Percentiles rank a stretch among this genome's conserved stretches.
Evolutionary conservation across 129 eudicot genomes (phyloP).

Genomic region (Saussurea involucrata): DNA sequence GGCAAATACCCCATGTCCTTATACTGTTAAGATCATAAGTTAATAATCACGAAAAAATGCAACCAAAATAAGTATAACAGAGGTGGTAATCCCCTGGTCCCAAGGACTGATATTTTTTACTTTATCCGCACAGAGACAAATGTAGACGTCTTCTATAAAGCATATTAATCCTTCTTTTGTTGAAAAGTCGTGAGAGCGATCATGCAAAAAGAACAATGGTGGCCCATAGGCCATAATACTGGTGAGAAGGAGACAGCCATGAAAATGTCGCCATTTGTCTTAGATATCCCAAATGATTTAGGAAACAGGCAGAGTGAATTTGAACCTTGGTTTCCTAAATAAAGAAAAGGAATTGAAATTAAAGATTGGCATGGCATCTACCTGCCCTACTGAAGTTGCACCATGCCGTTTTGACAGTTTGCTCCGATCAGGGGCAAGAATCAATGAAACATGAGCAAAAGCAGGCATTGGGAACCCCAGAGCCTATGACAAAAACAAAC

Average conservation of each 20-base stretch:
- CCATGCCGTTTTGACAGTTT: constrained; percentile 97
- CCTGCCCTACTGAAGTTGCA: constrained; percentile 99
- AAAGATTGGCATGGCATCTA: constrained; percentile 21
- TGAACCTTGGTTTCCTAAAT: neutral
- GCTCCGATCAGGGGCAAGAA: constrained; percentile 98
- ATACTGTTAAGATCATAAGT: neutral
- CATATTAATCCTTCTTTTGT: neutral
- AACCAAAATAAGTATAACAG: neutral
- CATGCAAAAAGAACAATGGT: neutral
- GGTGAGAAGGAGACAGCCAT: neutral
- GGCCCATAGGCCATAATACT: neutral
- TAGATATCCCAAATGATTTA: neutral
- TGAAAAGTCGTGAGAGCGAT: neutral
- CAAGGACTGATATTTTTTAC: neutral
- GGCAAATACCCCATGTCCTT: constrained; percentile 53
- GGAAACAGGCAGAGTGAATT: neutral
- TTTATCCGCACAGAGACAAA: neutral
- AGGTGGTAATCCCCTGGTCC: constrained; percentile 2
- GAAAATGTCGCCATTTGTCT: neutral
- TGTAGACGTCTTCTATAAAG: neutral
- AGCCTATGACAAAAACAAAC: constrained; percentile 49
- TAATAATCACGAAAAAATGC: neutral
- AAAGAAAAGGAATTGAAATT: neutral
- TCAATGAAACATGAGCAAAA: constrained; percentile 90
- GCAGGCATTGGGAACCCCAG: constrained; percentile 84